Conservation (phyloP, 1,139 yeast species). For the Spencermartinsiella ligniputridi region DNA sequence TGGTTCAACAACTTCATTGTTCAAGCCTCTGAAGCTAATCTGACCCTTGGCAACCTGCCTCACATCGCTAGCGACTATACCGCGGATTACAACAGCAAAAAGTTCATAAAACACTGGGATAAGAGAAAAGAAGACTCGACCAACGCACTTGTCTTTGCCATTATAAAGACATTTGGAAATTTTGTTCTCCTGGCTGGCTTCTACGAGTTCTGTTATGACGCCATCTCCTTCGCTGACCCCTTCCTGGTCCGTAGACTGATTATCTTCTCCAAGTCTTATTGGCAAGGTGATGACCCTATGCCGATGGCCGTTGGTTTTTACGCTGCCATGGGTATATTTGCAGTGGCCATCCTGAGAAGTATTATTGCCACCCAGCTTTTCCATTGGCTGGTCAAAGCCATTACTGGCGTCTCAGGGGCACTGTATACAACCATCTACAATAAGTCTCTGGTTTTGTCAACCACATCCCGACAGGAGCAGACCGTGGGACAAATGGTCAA, state of each 20-base stretch:
- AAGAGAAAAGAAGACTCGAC: conserved; percentile 37
- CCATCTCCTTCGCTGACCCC: conserved; percentile 69
- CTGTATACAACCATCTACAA: conserved; percentile 70
- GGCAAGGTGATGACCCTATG: conserved; percentile 31
- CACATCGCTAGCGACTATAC: conserved; percentile 61
- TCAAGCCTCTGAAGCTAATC: conserved; percentile 62
- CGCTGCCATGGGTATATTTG: conserved; percentile 76
- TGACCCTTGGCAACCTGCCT: conserved; percentile 74
- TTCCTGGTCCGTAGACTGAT: conserved; percentile 70
- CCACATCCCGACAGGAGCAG: conserved; percentile 69
- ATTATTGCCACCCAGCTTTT: conserved; percentile 64
- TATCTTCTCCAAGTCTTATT: conserved; percentile 71
- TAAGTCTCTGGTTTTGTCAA: conserved; percentile 73
- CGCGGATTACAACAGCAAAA: conserved; percentile 44
- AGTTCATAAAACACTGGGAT: conserved; percentile 57
- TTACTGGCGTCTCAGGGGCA: conserved; percentile 45
- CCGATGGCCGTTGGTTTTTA: conserved; percentile 72
- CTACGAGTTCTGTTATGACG: conserved; percentile 68
- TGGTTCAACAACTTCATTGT: conserved; percentile 89
- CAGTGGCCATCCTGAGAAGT: conserved; percentile 74
- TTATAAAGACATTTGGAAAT: conserved; percentile 60
- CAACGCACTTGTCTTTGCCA: conserved; percentile 60
- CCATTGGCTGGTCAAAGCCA: conserved; percentile 42
- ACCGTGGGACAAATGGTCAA: conserved; percentile 94
- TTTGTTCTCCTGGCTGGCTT: conserved; percentile 61